These are phyloP conservation scores for Choiromyces venosus DNA, from an alignment of 495 filamentous ascomycete genomes.

Conservation along the genomic window DNA sequence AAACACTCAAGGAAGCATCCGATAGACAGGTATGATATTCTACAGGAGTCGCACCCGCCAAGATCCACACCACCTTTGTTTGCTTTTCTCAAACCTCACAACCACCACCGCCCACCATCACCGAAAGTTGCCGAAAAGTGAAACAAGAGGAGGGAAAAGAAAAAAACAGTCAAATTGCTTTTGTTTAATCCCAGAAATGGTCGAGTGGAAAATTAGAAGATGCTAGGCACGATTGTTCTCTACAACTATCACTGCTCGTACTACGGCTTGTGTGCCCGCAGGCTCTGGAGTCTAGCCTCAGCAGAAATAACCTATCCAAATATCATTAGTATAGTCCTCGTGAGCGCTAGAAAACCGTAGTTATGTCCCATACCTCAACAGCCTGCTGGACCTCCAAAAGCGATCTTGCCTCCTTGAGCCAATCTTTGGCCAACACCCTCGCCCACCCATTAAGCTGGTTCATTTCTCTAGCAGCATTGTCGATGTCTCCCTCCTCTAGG, in stretches of 20 bases:
- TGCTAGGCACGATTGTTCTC: slow-evolving; percentile 33
- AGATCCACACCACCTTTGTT: not conserved
- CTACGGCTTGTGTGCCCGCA: slow-evolving; percentile 50
- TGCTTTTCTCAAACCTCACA: not conserved
- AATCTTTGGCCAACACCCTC: slow-evolving; percentile 85
- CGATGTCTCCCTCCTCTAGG: slow-evolving; percentile 85
- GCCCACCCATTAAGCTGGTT: slow-evolving; percentile 88
- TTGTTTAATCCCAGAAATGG: slow-evolving; percentile 24
- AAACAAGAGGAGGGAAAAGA: not conserved
- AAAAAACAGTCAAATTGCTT: slow-evolving; percentile 17
- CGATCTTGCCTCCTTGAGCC: slow-evolving; percentile 79
- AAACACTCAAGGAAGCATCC: not conserved
- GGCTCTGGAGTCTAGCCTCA: slow-evolving; percentile 57
- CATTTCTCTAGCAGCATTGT: slow-evolving; percentile 90
- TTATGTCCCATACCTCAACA: slow-evolving; percentile 66
- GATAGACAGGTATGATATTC: slow-evolving; percentile 24
- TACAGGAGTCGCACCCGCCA: slow-evolving; percentile 7
- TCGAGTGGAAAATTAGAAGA: slow-evolving; percentile 14
- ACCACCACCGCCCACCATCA: not conserved
- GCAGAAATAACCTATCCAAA: slow-evolving; percentile 34
- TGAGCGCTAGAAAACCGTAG: slow-evolving; percentile 8
- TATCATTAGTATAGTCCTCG: slow-evolving; percentile 19
- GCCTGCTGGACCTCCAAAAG: slow-evolving; percentile 93
- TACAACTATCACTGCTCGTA: not conserved
- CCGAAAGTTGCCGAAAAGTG: slow-evolving; percentile 1